Evolutionary conservation across 768 basidiomycete genomes (phyloP).

Genomic region (Hydnum rufescens): DNA sequence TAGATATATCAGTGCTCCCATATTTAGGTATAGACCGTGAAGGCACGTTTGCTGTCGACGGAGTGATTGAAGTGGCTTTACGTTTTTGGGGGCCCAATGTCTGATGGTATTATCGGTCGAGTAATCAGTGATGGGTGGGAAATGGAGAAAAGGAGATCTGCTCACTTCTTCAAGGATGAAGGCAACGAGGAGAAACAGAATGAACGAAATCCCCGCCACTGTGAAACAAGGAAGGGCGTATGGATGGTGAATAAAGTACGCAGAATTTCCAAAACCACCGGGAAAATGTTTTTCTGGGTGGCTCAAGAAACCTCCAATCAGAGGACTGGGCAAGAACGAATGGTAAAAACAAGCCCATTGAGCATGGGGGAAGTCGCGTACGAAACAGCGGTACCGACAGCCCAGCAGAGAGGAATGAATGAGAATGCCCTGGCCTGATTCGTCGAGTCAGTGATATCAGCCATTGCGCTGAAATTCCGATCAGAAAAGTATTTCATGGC

Average conservation of each 20-base stretch:
- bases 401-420: slow-evolving; percentile 9
- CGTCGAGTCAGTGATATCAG: slow-evolving; percentile 11
- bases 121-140: no score
- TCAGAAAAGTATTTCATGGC: no score
- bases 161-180: slow-evolving; percentile 8
- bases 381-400: slow-evolving; percentile 4
- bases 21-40: neutral
- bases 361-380: no score
- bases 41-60: neutral
- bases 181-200: slow-evolving; percentile 4
- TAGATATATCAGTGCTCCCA: neutral
- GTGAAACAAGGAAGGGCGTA: slow-evolving; percentile 9
- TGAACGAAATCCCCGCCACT: slow-evolving; percentile 1
- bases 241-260: slow-evolving; percentile 2
- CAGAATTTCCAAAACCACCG: slow-evolving; percentile 2
- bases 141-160: no score
- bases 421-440: slow-evolving; percentile 12
- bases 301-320: slow-evolving; percentile 11
- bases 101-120: no score
- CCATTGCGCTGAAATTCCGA: no score
- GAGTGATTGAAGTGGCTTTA: no score
- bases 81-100: no score
- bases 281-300: slow-evolving; percentile 6
- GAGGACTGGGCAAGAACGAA: slow-evolving; percentile 5
- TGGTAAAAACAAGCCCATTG: no score